phyloP scores from a whole-genome alignment of 495 filamentous ascomycete species.

The Xylaria grammica region DNA sequence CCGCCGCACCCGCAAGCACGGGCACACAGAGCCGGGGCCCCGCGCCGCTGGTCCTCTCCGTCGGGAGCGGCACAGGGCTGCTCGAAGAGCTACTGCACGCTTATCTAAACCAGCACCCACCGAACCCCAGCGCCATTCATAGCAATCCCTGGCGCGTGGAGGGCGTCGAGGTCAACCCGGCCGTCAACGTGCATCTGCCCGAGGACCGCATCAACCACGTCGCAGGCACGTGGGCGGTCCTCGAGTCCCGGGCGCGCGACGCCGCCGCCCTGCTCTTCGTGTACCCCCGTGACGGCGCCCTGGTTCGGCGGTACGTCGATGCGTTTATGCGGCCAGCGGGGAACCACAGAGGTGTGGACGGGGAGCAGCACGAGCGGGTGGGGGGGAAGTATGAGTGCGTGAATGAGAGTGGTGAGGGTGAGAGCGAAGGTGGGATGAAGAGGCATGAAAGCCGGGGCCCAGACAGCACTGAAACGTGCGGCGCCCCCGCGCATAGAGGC shows the following conservation, averaged over 20 bases:
- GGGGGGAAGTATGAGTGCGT: neutral
- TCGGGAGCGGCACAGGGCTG: constrained; percentile 19
- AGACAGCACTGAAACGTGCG: too few relatives aligned
- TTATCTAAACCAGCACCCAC: neutral
- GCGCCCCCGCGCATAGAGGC: too few relatives aligned
- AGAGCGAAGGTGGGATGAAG: neutral
- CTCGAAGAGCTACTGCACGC: constrained; percentile 12
- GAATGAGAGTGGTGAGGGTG: neutral
- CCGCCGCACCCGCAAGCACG: neutral
- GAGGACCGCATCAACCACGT: constrained; percentile 10
- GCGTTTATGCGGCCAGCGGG: neutral
- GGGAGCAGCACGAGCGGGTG: neutral
- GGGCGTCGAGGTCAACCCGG: constrained; percentile 14
- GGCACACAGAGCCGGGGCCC: neutral
- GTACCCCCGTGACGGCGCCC: constrained; percentile 9
- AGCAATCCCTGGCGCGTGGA: constrained; percentile 3
- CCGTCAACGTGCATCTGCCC: constrained; percentile 18
- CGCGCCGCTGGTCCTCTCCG: constrained; percentile 7
- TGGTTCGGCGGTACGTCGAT: constrained; percentile 20
- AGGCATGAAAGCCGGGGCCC: neutral
- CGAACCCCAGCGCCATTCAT: neutral
- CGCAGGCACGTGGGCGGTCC: constrained; percentile 10
- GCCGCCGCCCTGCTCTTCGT: constrained; percentile 17
- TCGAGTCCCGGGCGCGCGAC: constrained; percentile 4
- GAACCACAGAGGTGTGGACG: neutral